phyloP scores from a whole-genome alignment of 768 basidiomycete genomes.

The Hemileccinum impolitum region DNA sequence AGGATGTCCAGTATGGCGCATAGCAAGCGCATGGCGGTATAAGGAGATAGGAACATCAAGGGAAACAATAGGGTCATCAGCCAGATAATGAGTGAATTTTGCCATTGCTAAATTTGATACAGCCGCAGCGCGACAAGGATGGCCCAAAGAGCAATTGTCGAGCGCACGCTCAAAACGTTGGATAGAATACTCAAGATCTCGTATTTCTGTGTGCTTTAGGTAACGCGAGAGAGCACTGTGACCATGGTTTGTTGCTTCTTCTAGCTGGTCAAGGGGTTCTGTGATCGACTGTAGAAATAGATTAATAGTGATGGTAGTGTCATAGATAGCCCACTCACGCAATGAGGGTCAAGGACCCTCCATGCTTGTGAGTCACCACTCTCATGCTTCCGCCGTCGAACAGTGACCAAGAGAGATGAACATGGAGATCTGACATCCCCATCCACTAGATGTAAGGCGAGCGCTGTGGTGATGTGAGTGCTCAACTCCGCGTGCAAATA shows the following conservation, averaged over 20 bases:
- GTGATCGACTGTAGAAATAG: neutral
- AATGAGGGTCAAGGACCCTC: neutral
- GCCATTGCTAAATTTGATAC: constrained; percentile 1
- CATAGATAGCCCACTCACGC: neutral
- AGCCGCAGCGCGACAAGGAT: constrained; percentile 4
- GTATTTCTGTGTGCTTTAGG: neutral
- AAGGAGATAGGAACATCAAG: neutral
- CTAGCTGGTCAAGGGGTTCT: neutral
- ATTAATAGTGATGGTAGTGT: no score
- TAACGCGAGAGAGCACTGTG: constrained; percentile 1
- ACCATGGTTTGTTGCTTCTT: neutral
- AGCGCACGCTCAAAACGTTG: constrained; percentile 1
- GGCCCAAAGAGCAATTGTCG: neutral
- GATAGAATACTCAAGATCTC: neutral
- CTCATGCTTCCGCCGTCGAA: neutral
- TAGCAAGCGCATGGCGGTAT: neutral
- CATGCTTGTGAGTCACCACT: neutral
- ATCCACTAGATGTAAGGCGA: neutral
- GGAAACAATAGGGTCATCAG: neutral
- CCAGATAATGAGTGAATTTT: neutral
- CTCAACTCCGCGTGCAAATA: neutral
- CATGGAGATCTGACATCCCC: neutral
- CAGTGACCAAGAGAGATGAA: neutral
- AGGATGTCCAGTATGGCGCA: neutral
- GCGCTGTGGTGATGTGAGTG: neutral